phyloP scores from a whole-genome alignment of 2,329 filamentous ascomycete genomes.

The Trichoderma koningii region DNA sequence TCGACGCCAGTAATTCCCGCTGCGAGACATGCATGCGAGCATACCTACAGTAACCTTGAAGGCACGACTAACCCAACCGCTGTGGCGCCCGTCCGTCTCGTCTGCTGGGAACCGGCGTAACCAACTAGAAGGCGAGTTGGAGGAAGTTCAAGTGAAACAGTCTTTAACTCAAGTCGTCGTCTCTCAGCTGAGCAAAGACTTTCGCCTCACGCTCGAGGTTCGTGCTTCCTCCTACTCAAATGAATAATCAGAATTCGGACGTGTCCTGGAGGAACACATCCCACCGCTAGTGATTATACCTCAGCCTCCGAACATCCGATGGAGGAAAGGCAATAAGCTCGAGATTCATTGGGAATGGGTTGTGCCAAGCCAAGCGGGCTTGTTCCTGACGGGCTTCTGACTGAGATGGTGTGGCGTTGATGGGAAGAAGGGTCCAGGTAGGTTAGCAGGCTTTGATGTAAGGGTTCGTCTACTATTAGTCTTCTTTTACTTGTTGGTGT shows the following conservation, averaged over 20 bases:
- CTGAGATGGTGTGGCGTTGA: constrained; percentile 1
- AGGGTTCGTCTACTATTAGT: too few species aligned
- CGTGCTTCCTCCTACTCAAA: not conserved
- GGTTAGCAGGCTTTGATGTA: not conserved
- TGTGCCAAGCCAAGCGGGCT: not conserved
- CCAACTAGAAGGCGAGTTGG: not conserved
- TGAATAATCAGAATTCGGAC: too few species aligned
- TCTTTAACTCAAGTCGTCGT: not conserved
- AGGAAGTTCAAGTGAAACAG: not conserved
- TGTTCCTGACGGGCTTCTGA: constrained; percentile 1
- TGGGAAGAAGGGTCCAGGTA: not conserved
- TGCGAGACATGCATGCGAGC: constrained; percentile 23
- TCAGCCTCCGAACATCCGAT: not conserved
- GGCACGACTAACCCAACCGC: not conserved
- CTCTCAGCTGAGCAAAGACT: not conserved
- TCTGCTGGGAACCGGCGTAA: not conserved
- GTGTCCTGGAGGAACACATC: not conserved
- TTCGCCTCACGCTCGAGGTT: not conserved
- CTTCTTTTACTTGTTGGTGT: too few species aligned
- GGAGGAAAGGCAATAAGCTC: not conserved
- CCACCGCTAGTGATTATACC: too few species aligned
- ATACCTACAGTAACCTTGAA: too few species aligned
- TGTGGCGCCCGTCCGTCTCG: constrained; percentile 1
- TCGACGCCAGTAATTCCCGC: not conserved
- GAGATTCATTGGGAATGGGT: not conserved